A percentile compares a stretch with the other conserved stretches of the same genome.
phyloP scores from a whole-genome alignment of 2,329 filamentous ascomycete genomes.

The Talaromyces albobiverticillius region DNA sequence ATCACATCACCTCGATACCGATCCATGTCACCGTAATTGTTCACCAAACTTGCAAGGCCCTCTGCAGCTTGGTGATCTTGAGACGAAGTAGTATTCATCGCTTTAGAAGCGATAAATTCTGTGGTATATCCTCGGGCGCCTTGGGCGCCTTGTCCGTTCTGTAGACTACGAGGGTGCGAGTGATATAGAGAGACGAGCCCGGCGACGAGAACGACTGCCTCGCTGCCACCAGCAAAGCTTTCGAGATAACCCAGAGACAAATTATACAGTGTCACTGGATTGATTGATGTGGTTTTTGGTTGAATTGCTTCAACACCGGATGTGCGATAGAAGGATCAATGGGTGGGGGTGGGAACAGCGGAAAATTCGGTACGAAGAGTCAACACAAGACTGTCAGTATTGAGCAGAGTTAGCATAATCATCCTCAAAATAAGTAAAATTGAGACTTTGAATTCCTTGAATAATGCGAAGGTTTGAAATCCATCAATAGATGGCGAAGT shows the following conservation, averaged over 20 bases:
- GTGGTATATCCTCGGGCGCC: slow-evolving; percentile 9
- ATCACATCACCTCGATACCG: slow-evolving; percentile 23
- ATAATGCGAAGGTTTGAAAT: background rate
- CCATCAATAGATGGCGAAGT: background rate
- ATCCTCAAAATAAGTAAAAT: background rate
- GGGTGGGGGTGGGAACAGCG: slow-evolving; percentile 36
- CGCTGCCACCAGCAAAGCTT: background rate
- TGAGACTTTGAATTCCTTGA: background rate
- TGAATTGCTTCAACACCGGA: slow-evolving; percentile 16
- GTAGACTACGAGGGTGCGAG: slow-evolving; percentile 3
- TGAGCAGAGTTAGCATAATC: background rate
- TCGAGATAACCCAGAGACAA: background rate
- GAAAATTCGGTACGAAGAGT: slow-evolving; percentile 20
- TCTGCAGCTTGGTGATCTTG: slow-evolving; percentile 26
- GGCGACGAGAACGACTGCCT: slow-evolving; percentile 2
- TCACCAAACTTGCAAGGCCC: slow-evolving; percentile 28
- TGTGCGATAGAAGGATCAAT: slow-evolving; percentile 18
- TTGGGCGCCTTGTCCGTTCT: slow-evolving; percentile 13
- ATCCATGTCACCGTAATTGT: slow-evolving; percentile 28
- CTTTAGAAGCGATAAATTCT: slow-evolving; percentile 25
- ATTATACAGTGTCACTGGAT: background rate
- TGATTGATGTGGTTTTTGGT: slow-evolving; percentile 27
- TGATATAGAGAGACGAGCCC: background rate
- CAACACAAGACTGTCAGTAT: slow-evolving; percentile 3
- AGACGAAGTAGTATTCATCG: slow-evolving; percentile 34